Percentiles rank a stretch among this genome's conserved stretches.
Conservation (phyloP, 352 stramenopile species). For the Globisporangium acanthophoron region DNA sequence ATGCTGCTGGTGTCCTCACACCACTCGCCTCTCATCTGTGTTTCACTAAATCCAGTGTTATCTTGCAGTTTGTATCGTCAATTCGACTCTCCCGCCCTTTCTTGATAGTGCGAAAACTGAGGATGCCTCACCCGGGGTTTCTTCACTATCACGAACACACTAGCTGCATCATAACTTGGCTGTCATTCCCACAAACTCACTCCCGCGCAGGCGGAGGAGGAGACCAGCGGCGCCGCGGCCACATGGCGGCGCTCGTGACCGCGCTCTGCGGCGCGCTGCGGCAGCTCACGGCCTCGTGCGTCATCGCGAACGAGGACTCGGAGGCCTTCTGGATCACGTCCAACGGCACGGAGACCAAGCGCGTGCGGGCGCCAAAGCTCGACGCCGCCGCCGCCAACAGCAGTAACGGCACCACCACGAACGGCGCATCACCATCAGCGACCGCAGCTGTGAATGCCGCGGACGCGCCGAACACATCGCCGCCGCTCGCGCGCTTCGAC, state of each 20-base stretch:
- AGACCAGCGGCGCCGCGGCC: neutral
- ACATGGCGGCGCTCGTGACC: slow-evolving; percentile 19
- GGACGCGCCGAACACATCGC: neutral
- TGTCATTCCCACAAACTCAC: slow-evolving; percentile 1
- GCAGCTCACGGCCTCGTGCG: slow-evolving; percentile 30
- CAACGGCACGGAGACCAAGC: slow-evolving; percentile 23
- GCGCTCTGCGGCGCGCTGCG: slow-evolving; percentile 38
- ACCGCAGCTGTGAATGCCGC: neutral
- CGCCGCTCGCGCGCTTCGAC: slow-evolving; percentile 9
- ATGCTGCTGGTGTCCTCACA: neutral
- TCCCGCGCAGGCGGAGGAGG: neutral
- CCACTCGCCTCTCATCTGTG: no score
- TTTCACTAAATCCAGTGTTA: neutral
- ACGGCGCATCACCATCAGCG: neutral
- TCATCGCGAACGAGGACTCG: slow-evolving; percentile 28
- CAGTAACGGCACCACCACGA: neutral
- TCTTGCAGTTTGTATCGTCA: neutral
- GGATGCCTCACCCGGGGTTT: neutral
- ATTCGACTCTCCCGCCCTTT: neutral
- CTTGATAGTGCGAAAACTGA: neutral
- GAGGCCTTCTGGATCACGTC: slow-evolving; percentile 18
- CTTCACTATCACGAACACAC: neutral
- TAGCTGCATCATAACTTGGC: neutral
- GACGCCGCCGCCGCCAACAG: neutral
- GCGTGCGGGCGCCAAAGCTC: slow-evolving; percentile 8